Percentiles rank a stretch among this genome's conserved stretches.
phyloP scores from a whole-genome alignment of 75 land plant genomes.

The Pinus tabuliformis region DNA sequence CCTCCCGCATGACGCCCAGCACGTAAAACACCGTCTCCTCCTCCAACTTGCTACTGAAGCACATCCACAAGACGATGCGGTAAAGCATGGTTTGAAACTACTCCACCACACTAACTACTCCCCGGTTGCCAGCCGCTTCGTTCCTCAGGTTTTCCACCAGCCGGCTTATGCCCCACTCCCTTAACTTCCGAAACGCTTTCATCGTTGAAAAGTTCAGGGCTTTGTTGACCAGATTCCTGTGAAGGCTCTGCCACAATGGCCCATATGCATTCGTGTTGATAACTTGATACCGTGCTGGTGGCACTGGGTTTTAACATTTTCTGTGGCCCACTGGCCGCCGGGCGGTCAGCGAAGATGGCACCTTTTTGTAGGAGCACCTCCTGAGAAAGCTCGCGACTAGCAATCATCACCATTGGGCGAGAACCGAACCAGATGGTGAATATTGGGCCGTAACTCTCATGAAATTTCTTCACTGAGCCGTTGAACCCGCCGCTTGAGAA shows the following conservation, averaged over 20 bases:
- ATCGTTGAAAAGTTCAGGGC: constrained; percentile 17
- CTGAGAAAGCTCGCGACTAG: constrained; percentile 14
- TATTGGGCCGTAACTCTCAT: constrained; percentile 19
- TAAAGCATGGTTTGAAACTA: no score
- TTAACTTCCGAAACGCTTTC: no score
- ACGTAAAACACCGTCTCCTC: no score
- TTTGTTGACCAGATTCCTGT: constrained; percentile 26
- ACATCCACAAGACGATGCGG: no score
- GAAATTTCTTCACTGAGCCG: not conserved
- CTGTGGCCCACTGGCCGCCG: not conserved
- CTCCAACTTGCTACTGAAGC: no score
- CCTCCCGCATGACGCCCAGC: no score
- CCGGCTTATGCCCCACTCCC: accelerated
- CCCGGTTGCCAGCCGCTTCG: not conserved
- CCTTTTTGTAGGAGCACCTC: constrained; percentile 22
- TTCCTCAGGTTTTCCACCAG: no score
- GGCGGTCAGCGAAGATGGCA: constrained; percentile 23
- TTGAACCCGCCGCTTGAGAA: not conserved
- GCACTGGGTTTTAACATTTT: constrained; percentile 7
- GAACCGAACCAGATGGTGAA: constrained; percentile 18
- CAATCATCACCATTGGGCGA: constrained; percentile 11
- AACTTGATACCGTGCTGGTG: constrained; percentile 18
- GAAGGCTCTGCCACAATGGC: constrained; percentile 26
- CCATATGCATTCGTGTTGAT: constrained; percentile 24
- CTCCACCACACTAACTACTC: no score